phyloP scores from a whole-genome alignment of 371 early-diverging fungal species.

The Mortierella sp. region DNA sequence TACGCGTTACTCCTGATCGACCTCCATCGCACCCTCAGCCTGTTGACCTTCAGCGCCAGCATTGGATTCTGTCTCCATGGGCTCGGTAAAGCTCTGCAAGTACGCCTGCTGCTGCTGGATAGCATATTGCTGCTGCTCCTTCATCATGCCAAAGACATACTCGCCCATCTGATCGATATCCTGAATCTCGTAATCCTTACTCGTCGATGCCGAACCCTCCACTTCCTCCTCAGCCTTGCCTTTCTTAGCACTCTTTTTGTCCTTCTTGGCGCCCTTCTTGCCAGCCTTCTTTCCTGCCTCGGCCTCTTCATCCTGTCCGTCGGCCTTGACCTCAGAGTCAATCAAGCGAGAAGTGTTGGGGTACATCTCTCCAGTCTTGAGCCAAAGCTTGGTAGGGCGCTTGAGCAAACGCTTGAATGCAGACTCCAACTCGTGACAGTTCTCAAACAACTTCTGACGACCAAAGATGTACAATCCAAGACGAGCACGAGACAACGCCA shows the following conservation, averaged over 20 bases:
- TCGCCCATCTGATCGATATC: constrained; percentile 74
- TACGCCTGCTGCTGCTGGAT: constrained; percentile 56
- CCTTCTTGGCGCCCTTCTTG: constrained; percentile 25
- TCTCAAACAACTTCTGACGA: constrained; percentile 76
- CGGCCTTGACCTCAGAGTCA: constrained; percentile 16
- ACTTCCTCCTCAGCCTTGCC: constrained; percentile 46
- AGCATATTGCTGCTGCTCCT: constrained; percentile 76
- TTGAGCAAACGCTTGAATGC: constrained; percentile 69
- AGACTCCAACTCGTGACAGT: constrained; percentile 83
- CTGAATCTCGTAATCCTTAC: constrained; percentile 59
- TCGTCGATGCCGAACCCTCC: neutral
- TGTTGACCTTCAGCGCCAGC: neutral
- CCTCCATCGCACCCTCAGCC: constrained; percentile 22
- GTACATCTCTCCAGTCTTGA: constrained; percentile 74
- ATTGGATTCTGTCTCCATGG: constrained; percentile 13
- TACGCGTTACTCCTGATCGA: constrained; percentile 13
- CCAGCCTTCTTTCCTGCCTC: constrained; percentile 2
- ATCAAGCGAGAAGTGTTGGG: constrained; percentile 46
- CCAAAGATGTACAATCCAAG: constrained; percentile 96
- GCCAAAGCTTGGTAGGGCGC: constrained; percentile 67
- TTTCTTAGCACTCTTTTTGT: constrained; percentile 17
- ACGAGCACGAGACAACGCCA: constrained; percentile 93
- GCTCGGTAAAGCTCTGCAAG: constrained; percentile 30
- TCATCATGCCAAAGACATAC: constrained; percentile 80
- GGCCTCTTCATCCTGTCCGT: constrained; percentile 20